A percentile compares a stretch with the other conserved stretches of the same genome.
Conservation (phyloP, 257 asterid species). For the Solanum boliviense region DNA sequence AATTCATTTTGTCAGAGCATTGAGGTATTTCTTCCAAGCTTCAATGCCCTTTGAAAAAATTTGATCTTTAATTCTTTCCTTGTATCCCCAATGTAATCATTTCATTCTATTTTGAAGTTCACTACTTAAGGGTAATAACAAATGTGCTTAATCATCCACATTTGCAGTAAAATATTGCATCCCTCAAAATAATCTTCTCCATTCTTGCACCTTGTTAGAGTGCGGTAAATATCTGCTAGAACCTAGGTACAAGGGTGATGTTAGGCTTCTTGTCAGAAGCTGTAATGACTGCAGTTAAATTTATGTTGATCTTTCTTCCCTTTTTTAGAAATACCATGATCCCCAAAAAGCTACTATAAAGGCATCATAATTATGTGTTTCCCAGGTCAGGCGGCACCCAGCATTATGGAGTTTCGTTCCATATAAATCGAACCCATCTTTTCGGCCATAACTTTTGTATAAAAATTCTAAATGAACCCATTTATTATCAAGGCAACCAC, state of each 20-base stretch:
- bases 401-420: not conserved
- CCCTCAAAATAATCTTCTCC: not conserved
- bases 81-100: not conserved
- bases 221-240: not conserved
- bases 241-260: not conserved
- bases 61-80: too few species aligned
- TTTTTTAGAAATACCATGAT: too few species aligned
- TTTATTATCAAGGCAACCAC: not conserved
- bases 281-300: not conserved
- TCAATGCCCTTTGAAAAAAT: not conserved
- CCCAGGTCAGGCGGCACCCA: not conserved
- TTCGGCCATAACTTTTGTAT: too few species aligned
- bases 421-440: not conserved
- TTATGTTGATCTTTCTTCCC: not conserved
- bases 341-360: not conserved
- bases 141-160: not conserved
- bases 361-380: not conserved
- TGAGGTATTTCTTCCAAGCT: too few species aligned
- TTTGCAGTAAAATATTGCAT: not conserved
- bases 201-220: not conserved
- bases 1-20: not conserved
- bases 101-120: not conserved
- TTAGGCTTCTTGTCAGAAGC: not conserved
- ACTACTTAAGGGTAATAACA: not conserved
- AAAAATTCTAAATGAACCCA: not conserved